phyloP scores from a whole-genome alignment of 2,329 filamentous ascomycete genomes.

The Aspergillus alliaceus region DNA sequence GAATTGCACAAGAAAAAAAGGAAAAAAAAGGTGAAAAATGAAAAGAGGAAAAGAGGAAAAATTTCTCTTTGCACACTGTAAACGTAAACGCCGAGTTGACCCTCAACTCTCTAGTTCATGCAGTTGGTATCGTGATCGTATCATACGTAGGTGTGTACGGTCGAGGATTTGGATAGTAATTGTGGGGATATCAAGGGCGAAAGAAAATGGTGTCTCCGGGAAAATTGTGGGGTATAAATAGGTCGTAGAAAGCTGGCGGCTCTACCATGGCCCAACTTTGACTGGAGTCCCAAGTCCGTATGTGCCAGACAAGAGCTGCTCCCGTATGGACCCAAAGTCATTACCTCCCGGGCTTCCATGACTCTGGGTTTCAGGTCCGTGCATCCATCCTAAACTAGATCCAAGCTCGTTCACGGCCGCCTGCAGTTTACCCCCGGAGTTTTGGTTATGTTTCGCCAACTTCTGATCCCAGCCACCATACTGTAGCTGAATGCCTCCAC shows the following conservation, averaged over 20 bases:
- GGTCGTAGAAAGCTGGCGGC: slow-evolving; percentile 1
- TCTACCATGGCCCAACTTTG: slow-evolving; percentile 58
- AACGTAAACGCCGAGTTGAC: slow-evolving; percentile 43
- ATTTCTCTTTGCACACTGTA: slow-evolving; percentile 35
- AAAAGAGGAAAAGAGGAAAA: slow-evolving; percentile 11
- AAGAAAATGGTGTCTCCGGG: slow-evolving; percentile 6
- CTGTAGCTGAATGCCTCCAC: slow-evolving; percentile 84
- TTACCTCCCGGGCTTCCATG: slow-evolving; percentile 34
- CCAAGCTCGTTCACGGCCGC: slow-evolving; percentile 77
- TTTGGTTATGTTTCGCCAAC: slow-evolving; percentile 81
- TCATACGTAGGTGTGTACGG: slow-evolving; percentile 38
- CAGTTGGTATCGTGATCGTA: slow-evolving; percentile 47
- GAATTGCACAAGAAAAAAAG: slow-evolving; percentile 12
- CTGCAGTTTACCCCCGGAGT: slow-evolving; percentile 77
- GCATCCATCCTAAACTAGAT: slow-evolving; percentile 76
- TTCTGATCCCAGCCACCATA: slow-evolving; percentile 91
- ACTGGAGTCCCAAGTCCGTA: slow-evolving; percentile 56
- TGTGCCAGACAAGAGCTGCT: slow-evolving; percentile 57
- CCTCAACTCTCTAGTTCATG: slow-evolving; percentile 43
- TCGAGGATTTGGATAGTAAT: slow-evolving; percentile 23
- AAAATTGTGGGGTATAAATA: slow-evolving; percentile 2
- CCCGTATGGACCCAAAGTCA: slow-evolving; percentile 51
- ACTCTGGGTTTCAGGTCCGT: slow-evolving; percentile 38
- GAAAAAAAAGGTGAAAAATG: slow-evolving; percentile 2
- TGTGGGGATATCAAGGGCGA: slow-evolving; percentile 15